Evolutionary conservation across 495 filamentous ascomycete species (phyloP).

Genomic region (Podospora comata): DNA sequence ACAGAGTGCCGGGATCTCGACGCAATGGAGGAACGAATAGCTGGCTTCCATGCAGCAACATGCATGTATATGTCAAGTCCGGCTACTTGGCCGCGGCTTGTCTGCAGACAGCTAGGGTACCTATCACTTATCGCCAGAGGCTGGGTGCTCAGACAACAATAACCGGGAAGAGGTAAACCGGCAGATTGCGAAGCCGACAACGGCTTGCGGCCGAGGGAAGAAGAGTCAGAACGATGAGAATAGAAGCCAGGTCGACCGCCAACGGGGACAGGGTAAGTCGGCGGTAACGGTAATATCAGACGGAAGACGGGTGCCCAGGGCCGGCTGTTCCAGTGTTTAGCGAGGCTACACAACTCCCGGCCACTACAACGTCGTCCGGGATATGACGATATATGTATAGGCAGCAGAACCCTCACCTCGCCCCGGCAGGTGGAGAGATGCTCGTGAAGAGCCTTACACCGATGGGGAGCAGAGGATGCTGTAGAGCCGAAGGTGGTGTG

Average conservation of each 20-base stretch:
- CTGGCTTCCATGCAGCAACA: constrained; percentile 28
- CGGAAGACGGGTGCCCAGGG: constrained; percentile 18
- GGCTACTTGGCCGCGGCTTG: constrained; percentile 9
- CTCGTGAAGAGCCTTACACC: background rate
- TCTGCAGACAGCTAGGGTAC: background rate
- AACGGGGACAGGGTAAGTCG: constrained; percentile 15
- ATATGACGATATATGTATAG: constrained; percentile 16
- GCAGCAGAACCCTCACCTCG: background rate
- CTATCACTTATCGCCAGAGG: background rate
- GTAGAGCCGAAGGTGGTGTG: constrained; percentile 4
- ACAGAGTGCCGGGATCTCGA: constrained; percentile 24
- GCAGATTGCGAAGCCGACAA: background rate
- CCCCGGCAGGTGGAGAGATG: background rate
- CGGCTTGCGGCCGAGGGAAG: background rate
- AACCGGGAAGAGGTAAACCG: background rate
- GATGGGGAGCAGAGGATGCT: background rate
- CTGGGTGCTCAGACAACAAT: background rate
- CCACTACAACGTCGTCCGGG: constrained; percentile 15
- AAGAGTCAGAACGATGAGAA: background rate
- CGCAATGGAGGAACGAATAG: constrained; percentile 19
- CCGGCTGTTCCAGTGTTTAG: constrained; percentile 19
- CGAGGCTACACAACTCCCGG: constrained; percentile 26
- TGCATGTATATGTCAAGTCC: constrained; percentile 9
- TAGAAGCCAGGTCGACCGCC: background rate
- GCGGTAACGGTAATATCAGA: constrained; percentile 25